Evolutionary conservation across 1,139 yeast genomes (phyloP), one percentile per base, ranked within the genome.

Genomic region (Suhomyces bribrorum): DNA sequence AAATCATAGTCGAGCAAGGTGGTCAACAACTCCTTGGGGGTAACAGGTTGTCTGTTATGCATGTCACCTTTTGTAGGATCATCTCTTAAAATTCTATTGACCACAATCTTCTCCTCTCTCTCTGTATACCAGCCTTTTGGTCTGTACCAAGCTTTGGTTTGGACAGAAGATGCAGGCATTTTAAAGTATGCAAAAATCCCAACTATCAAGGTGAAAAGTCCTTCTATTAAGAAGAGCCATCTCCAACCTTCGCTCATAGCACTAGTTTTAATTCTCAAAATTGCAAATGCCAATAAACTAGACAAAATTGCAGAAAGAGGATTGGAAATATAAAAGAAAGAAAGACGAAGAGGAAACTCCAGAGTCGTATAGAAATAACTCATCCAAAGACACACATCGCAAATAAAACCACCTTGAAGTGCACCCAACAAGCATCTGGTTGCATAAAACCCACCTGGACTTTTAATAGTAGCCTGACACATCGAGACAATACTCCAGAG

Each of bases 31-130:
- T 66, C 66, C 37, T 50, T 63, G 23, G 62, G 57, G 5, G 69
- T 56, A 9, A 81, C 62, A 1, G 79, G 78, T 49, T 81, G 79
- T 53, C 85, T 68, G 53, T 82, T 82, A 52, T 80, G 69, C 85
- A 81, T 79, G 45, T 79, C 83, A 13, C 86, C 86, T 57, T 82
- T 82, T 1, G 76, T 61, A 5, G 88, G 87, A 50, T 83, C 89
- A 54, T 82, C 86, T 49, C 87, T 61, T 38, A 83, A 62, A 2
- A 83, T 67, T 42, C 81, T 69, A 49, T 82, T 82, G 12, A 81
- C 86, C 22, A 79, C 69, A 36, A 83, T 81, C 40, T 74, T 78
- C 46, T 76, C 80, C 50, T 83, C 86, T 18, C 78, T 66, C 5
- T 78, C 82, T 7, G 75, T 75, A 47, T 75, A 81, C 86, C 86